These are phyloP conservation scores for Schrenkiella parvula DNA, from an alignment of 345 rosid species.

Conservation along the genomic window DNA sequence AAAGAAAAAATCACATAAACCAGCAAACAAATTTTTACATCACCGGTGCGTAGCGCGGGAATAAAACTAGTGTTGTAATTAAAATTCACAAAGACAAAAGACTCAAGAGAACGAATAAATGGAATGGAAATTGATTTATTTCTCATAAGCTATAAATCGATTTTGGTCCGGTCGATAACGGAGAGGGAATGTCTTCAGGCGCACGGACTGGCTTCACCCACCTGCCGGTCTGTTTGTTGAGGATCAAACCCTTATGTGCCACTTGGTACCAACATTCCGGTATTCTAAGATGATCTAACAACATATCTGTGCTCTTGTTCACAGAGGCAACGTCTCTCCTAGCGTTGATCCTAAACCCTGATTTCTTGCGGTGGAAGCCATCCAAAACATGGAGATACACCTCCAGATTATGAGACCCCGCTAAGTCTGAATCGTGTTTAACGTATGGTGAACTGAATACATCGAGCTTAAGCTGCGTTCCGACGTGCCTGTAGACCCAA, in stretches of 20 bases:
- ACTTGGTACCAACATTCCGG: slow-evolving; percentile 56
- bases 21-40: too few species aligned
- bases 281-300: slow-evolving; percentile 49
- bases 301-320: slow-evolving; percentile 53
- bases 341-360: slow-evolving; percentile 47
- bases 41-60: too few species aligned
- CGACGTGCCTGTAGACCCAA: slow-evolving; percentile 64
- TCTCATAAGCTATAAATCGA: slow-evolving; percentile 15
- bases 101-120: slow-evolving; percentile 2
- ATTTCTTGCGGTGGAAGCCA: slow-evolving; percentile 43
- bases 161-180: slow-evolving; percentile 33
- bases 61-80: too few species aligned
- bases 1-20: too few species aligned
- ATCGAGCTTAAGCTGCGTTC: slow-evolving; percentile 51
- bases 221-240: slow-evolving; percentile 51
- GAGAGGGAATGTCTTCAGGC: slow-evolving; percentile 71
- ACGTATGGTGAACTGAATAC: slow-evolving; percentile 42
- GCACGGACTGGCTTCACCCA: slow-evolving; percentile 71
- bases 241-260: slow-evolving; percentile 56
- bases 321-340: slow-evolving; percentile 59
- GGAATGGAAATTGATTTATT: background rate
- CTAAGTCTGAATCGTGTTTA: slow-evolving; percentile 38
- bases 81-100: background rate
- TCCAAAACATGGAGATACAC: slow-evolving; percentile 56
- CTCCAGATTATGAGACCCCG: slow-evolving; percentile 51